Percentiles rank a stretch among this genome's conserved stretches.
phyloP scores from a whole-genome alignment of 2,329 filamentous ascomycete species.

The Pseudopithomyces maydicus region DNA sequence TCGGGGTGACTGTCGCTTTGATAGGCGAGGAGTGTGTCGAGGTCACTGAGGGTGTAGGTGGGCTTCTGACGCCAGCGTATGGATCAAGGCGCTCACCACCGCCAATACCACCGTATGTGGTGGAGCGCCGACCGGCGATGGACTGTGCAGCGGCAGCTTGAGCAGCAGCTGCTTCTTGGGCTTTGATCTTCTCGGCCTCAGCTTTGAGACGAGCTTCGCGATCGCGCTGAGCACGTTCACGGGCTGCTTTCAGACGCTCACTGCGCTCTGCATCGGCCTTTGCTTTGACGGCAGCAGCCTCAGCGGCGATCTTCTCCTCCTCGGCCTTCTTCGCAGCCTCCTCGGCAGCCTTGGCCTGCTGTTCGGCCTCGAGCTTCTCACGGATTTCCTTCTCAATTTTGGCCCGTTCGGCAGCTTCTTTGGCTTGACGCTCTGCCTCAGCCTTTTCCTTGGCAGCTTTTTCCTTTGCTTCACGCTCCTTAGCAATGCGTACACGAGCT shows the following conservation, averaged over 20 bases:
- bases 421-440: conserved; percentile 41
- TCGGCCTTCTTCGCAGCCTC: conserved; percentile 44
- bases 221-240: conserved; percentile 46
- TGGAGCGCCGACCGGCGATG: conserved; percentile 33
- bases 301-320: conserved; percentile 35
- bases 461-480: conserved; percentile 45
- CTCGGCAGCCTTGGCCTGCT: conserved; percentile 44
- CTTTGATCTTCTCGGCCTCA: conserved; percentile 41
- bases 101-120: conserved; percentile 50
- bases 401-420: conserved; percentile 42
- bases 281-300: conserved; percentile 37
- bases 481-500: conserved; percentile 52
- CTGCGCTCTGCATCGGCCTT: conserved; percentile 41
- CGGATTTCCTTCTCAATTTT: conserved; percentile 49
- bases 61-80: conserved; percentile 66
- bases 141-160: conserved; percentile 27
- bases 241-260: conserved; percentile 44
- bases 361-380: conserved; percentile 48
- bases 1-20: conserved; percentile 46
- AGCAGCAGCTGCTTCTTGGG: conserved; percentile 25
- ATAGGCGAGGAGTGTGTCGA: conserved; percentile 47
- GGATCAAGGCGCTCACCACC: conserved; percentile 73
- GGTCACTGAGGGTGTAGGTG: conserved; percentile 50
- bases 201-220: conserved; percentile 44
- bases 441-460: conserved; percentile 50